Conservation (phyloP, 306 rosid genomes). For the Cucurbita ficifolia region DNA sequence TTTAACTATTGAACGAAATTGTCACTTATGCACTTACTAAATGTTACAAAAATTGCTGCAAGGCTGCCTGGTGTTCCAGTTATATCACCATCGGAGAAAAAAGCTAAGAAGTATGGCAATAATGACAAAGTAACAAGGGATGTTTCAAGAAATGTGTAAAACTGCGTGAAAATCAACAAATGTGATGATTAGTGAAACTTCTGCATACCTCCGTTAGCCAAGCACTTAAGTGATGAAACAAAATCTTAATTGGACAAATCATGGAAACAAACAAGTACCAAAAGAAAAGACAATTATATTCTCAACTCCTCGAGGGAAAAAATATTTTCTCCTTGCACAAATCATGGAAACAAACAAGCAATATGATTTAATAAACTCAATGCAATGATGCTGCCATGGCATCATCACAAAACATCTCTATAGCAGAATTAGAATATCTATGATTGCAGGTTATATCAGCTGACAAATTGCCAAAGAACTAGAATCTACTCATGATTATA, state of each 20-base stretch:
- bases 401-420: neutral
- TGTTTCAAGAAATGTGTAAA: slow-evolving; percentile 65
- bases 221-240: neutral
- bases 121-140: slow-evolving; percentile 45
- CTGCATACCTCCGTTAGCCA: neutral
- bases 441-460: neutral
- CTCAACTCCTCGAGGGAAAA: neutral
- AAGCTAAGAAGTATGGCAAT: slow-evolving; percentile 39
- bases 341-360: neutral
- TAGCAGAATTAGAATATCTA: neutral
- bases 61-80: slow-evolving; percentile 35
- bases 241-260: neutral
- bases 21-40: slow-evolving; percentile 32
- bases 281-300: neutral
- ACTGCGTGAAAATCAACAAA: slow-evolving; percentile 28
- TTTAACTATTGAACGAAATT: neutral
- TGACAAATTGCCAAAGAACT: neutral
- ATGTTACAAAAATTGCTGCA: slow-evolving; percentile 50
- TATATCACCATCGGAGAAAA: slow-evolving; percentile 49
- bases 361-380: neutral
- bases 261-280: too few species aligned
- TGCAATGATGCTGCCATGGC: neutral
- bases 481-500: neutral
- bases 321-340: neutral
- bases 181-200: slow-evolving; percentile 1